Evolutionary conservation across 306 rosid genomes (phyloP).

Genomic region (Trifolium subterraneum): DNA sequence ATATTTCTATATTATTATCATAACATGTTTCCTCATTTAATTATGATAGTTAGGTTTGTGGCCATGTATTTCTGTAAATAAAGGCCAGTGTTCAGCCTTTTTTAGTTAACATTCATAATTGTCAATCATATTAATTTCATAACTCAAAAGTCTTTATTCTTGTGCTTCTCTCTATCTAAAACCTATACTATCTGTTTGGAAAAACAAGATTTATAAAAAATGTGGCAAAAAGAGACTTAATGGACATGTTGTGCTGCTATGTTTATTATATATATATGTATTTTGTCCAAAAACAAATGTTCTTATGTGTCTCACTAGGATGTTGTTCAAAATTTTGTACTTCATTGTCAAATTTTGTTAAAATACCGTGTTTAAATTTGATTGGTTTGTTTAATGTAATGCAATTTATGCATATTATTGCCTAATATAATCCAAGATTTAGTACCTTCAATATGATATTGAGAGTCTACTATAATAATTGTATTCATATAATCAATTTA

Average conservation of each 20-base stretch:
- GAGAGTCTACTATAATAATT: background rate
- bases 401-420: background rate
- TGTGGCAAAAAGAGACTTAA: background rate
- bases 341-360: background rate
- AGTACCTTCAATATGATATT: conserved; percentile 3
- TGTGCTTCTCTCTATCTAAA: conserved; percentile 1
- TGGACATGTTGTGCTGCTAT: background rate
- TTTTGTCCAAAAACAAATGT: background rate
- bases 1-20: background rate
- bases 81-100: background rate
- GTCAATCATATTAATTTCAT: background rate
- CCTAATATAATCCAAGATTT: background rate
- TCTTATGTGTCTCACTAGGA: background rate
- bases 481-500: background rate
- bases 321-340: background rate
- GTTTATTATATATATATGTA: background rate
- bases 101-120: background rate
- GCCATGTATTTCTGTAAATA: background rate
- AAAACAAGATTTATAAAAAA: background rate
- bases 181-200: background rate
- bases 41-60: background rate
- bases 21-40: background rate
- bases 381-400: conserved; percentile 7
- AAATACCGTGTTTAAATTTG: conserved; percentile 1
- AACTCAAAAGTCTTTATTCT: background rate